A percentile compares a stretch with the other conserved stretches of the same genome.
These are phyloP conservation scores for Poa annua DNA, from an alignment of 176 grass and related monocot genomes.

Conservation along the genomic window DNA sequence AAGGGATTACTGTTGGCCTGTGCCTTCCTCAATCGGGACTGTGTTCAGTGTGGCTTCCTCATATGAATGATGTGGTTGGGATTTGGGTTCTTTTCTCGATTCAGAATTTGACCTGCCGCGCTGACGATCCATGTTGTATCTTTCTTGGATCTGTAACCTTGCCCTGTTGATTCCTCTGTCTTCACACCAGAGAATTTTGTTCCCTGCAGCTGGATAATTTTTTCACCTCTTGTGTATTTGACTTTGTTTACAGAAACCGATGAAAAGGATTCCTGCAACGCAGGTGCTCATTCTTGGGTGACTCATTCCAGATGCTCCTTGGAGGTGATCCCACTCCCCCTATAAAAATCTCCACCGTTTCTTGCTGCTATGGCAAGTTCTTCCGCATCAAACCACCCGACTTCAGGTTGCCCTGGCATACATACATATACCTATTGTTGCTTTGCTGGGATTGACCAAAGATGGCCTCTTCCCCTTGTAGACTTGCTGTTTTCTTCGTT, in stretches of 20 bases:
- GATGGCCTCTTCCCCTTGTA: background rate
- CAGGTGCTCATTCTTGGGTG: conserved; percentile 39
- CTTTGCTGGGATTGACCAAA: background rate
- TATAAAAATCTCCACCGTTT: conserved; percentile 38
- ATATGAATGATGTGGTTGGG: background rate
- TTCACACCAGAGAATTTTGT: background rate
- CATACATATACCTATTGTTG: background rate
- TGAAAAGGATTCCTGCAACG: conserved; percentile 30
- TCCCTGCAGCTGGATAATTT: background rate
- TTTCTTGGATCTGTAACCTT: conserved; percentile 25
- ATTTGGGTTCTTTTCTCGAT: background rate
- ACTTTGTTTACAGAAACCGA: conserved; percentile 18
- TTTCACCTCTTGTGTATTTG: background rate
- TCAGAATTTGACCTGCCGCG: background rate
- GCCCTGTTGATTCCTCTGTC: conserved; percentile 20
- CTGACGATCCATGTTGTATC: background rate
- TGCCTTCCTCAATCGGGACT: no score
- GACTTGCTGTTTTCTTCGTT: background rate
- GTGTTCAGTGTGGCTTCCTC: no score
- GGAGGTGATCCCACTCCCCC: conserved; percentile 39
- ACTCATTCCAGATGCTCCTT: conserved; percentile 41
- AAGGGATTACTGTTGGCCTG: no score
- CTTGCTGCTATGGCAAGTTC: conserved; percentile 31
- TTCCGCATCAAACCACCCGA: conserved; percentile 13
- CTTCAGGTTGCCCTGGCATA: conserved; percentile 27